These are phyloP conservation scores for Casuarina equisetifolia DNA, from an alignment of 306 rosid species.

Conservation along the genomic window DNA sequence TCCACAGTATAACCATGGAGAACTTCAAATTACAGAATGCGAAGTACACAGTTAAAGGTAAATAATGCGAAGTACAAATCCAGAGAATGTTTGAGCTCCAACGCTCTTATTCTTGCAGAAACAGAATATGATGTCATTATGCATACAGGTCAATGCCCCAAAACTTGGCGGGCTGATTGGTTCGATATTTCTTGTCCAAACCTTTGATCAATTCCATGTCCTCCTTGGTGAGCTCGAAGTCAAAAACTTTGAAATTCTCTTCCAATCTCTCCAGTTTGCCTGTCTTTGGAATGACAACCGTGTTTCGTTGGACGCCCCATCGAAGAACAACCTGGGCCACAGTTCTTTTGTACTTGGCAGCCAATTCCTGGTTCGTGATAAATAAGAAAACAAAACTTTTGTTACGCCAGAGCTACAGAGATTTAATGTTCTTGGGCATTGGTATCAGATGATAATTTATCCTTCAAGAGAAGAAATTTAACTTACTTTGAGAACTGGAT, in stretches of 20 bases:
- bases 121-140: conserved; percentile 23
- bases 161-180: conserved; percentile 74
- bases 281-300: conserved; percentile 75
- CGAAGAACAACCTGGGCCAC: conserved; percentile 74
- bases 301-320: conserved; percentile 80
- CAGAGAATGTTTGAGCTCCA: background rate
- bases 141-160: conserved; percentile 87
- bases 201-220: conserved; percentile 62
- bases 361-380: conserved; percentile 52
- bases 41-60: background rate
- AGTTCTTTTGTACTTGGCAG: conserved; percentile 66
- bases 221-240: conserved; percentile 65
- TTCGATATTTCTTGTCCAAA: conserved; percentile 60
- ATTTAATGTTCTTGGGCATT: background rate
- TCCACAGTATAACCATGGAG: too few relatives aligned
- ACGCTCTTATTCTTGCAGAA: background rate
- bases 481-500: conserved; percentile 71
- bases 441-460: background rate
- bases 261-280: conserved; percentile 77
- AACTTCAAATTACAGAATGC: background rate
- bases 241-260: conserved; percentile 67
- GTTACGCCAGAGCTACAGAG: background rate
- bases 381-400: conserved; percentile 3
- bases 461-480: background rate
- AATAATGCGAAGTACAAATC: background rate